Evolutionary conservation across 2,329 filamentous ascomycete species (phyloP).

Genomic region (Bipolaris sorokiniana): DNA sequence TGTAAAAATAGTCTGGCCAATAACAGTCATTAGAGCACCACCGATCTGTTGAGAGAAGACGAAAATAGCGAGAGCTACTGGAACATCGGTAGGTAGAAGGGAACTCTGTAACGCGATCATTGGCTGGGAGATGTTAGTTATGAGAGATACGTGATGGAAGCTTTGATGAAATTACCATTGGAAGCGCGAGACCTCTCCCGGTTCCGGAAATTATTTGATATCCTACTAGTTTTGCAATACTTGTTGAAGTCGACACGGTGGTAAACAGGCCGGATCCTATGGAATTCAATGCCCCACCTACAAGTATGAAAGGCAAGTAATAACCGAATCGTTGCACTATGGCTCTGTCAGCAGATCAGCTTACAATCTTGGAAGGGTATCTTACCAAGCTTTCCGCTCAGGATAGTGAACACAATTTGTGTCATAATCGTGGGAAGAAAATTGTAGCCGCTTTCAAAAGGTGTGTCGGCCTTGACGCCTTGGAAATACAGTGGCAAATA

Average conservation of each 20-base stretch:
- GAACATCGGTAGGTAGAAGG: constrained; percentile 23
- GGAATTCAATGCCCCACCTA: background rate
- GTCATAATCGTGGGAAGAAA: constrained; percentile 24
- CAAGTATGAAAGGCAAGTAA: constrained; percentile 51
- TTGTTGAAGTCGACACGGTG: background rate
- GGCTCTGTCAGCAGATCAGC: constrained; percentile 22
- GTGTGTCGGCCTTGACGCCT: constrained; percentile 62
- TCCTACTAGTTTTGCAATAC: background rate
- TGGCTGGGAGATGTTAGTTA: constrained; percentile 7
- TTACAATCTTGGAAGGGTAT: no score
- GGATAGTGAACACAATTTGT: constrained; percentile 52
- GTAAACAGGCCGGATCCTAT: background rate
- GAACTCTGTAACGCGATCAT: constrained; percentile 32
- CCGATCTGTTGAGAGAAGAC: constrained; percentile 40
- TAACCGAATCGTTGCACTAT: constrained; percentile 49
- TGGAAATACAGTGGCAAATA: constrained; percentile 76
- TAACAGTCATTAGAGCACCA: constrained; percentile 29
- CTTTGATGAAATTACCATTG: background rate
- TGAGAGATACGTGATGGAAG: background rate
- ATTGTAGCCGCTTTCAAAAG: constrained; percentile 25
- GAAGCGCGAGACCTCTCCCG: constrained; percentile 34
- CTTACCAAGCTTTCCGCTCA: constrained; percentile 35
- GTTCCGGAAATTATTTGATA: constrained; percentile 26
- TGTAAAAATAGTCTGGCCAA: constrained; percentile 17
- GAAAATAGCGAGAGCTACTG: constrained; percentile 33